Evolutionary conservation across 805 yeast genomes (phyloP), one percentile per base, ranked within the genome.

Genomic region (Yamadazyma philogaea): DNA sequence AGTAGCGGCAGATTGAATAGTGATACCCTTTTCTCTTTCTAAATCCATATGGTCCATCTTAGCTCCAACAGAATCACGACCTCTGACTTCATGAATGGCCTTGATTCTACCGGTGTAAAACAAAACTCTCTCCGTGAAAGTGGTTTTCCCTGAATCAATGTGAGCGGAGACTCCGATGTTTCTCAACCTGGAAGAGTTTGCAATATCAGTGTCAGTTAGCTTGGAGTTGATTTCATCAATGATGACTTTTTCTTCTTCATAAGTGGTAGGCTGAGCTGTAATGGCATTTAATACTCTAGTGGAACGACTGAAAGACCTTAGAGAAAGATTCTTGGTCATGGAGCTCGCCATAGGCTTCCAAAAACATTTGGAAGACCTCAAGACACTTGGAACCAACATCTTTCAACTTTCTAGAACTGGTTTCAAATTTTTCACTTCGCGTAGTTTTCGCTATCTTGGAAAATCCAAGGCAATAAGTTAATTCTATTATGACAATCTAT

Each of bases 41-140:
- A 93, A 75, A 55, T 93, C 99, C 99, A 93, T 93, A 47, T 90
- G 91, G 66, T 93, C 99, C 99, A 93, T 93, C 70, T 90, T 93
- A 43, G 99, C 99, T 47, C 99, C 99, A 45, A 93, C 98, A 52
- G 89, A 83, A 63, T 93, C 99, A 57, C 93, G 81, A 37, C 99
- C 99, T 63, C 99, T 78, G 35, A 87, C 97, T 66, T 90, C 98
- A 60, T 90, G 98, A 57, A 90, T 91, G 21, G 96, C 95, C 60
- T 90, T 87, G 64, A 93, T 93, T 61, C 99, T 79, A 46, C 99
- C 99, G 2, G 99, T 93, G 63, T 93, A 93, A 68, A 79, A 93
- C 55, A 93, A 69, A 24, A 93, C 99, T 63, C 99, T 85, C 68
- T 93, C 99, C 12, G 98, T 93, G 67, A 93, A 93, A 0, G 99